Evolutionary conservation across 1,284 basidiomycete genomes (phyloP), one percentile per base, ranked within the genome.

Genomic region (Trichosporon ovoides): DNA sequence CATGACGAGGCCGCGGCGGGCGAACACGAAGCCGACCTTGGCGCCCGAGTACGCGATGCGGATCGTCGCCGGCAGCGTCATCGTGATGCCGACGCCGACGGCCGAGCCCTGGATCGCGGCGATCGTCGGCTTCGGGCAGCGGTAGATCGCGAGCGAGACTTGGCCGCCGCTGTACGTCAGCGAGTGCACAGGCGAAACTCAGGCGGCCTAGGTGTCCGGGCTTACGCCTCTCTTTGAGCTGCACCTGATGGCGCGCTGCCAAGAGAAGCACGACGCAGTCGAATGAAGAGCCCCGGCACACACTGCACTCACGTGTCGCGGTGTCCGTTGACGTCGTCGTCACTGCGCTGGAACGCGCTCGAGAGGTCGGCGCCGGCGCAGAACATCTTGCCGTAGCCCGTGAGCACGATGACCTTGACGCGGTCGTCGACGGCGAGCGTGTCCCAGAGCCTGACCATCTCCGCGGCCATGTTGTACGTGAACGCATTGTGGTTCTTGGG

Each of bases 321-420:
- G 55, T 62, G 61, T 9, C 48, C 55, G 50, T 57, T 59, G 37
- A 49, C 31, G 46, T 49, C 36, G 22, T 52, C 55, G 18, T 24
- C 40, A 13, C n/a, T 4, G 36, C 53, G 54, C 48, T 54, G 22
- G 61, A 62, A 62, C 7, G 52, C 61, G 5, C n/a, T 43, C 34
- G 55, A 12, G n/a, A 62, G 58, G 56, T 62, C 61, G 0, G 61
- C 61, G 34, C 61, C 61, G 3, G 61, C 61, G n/a, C 61, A 62
- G 58, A 59, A 62, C 55, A 62, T 62, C 43, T 50, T 38, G n/a
- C 58, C 61, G 24, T 59, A 52, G 19, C 61, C 61, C 0, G 61
- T 58, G 14, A 59, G 18, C 13, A 62, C 51, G 24, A 62, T 59
- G 50, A 11, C 49, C 58, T 62, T 62, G 49, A 62, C 61, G 36